Conservation (phyloP, 2,329 filamentous ascomycete genomes). For the Thermoascus crustaceus region DNA sequence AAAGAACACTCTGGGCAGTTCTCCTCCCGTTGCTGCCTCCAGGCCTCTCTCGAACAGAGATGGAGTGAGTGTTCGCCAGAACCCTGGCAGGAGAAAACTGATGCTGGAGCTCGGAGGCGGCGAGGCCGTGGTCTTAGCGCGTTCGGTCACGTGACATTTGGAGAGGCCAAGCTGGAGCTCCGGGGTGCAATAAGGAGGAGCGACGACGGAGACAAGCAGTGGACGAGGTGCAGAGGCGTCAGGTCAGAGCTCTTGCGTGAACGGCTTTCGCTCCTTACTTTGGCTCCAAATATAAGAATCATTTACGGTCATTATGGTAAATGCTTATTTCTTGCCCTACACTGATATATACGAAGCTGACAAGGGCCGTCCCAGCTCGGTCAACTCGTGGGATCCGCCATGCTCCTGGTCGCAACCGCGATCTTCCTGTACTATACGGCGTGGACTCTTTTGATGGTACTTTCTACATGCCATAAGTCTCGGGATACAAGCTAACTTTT, state of each 20-base stretch:
- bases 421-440: constrained; percentile 90
- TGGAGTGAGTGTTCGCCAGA: neutral
- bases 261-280: neutral
- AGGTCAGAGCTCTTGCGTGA: too few species aligned
- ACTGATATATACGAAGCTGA: neutral
- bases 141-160: neutral
- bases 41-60: neutral
- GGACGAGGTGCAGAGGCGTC: neutral
- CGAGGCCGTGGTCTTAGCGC: neutral
- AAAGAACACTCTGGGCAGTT: neutral
- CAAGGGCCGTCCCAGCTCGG: constrained; percentile 60
- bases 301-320: constrained; percentile 3
- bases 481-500: neutral
- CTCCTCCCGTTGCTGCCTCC: too few species aligned
- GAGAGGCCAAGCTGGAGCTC: constrained; percentile 2
- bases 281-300: neutral
- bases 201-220: neutral
- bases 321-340: too few species aligned
- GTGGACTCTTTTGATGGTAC: constrained; percentile 96
- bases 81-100: neutral
- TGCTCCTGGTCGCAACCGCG: constrained; percentile 64
- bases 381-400: constrained; percentile 69
- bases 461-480: constrained; percentile 1
- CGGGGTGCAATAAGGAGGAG: neutral
- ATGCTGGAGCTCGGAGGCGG: neutral